A percentile compares a stretch with the other conserved stretches of the same genome.
phyloP scores from a whole-genome alignment of 176 grass and related monocot genomes.

The Chrysopogon serrulatus region DNA sequence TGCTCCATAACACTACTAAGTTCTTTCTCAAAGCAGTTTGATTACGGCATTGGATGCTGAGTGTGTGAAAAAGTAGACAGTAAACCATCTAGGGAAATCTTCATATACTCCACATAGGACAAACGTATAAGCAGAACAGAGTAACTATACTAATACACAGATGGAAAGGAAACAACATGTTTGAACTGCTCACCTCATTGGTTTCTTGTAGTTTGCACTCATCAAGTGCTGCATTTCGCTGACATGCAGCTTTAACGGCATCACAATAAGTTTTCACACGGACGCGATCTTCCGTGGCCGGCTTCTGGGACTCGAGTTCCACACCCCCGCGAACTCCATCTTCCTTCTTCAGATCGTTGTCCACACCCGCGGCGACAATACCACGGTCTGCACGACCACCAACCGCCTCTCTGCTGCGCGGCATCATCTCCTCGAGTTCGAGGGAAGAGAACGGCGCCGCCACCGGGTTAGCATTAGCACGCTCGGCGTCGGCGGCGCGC shows the following conservation, averaged over 20 bases:
- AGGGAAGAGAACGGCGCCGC: not conserved
- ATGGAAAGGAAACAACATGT: not conserved
- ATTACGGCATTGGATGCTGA: not conserved
- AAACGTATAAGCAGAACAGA: not conserved
- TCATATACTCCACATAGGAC: not conserved
- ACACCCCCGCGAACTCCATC: no score
- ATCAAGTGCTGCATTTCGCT: constrained; percentile 1
- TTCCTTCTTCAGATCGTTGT: not conserved
- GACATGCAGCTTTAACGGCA: not conserved
- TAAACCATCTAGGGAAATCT: not conserved
- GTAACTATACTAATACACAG: not conserved
- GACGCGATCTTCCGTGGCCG: not conserved
- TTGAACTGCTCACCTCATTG: constrained; percentile 14
- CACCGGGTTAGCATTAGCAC: not conserved
- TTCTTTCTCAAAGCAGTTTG: not conserved
- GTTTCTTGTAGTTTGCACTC: not conserved
- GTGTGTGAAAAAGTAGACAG: not conserved
- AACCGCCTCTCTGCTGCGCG: not conserved
- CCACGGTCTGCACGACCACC: not conserved
- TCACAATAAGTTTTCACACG: not conserved
- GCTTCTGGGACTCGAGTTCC: not conserved
- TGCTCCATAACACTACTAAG: not conserved
- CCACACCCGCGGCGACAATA: not conserved
- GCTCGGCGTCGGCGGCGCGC: not conserved
- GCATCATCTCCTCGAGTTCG: not conserved